These are phyloP conservation scores for Vanderwaltozyma verrucispora DNA, from an alignment of 805 yeast species.

Conservation along the genomic window DNA sequence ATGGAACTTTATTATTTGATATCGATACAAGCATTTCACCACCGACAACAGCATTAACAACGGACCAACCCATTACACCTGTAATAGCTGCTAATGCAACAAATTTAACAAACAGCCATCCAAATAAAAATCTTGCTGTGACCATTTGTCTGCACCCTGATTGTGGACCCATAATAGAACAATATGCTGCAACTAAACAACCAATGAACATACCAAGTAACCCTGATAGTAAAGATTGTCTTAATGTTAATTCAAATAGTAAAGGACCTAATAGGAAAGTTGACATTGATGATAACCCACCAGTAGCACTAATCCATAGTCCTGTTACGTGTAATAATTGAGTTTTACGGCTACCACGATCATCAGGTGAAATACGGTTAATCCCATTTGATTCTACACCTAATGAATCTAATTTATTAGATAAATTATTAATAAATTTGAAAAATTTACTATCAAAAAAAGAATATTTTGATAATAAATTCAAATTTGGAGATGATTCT, in stretches of 20 bases:
- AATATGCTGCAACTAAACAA: slow-evolving; percentile 68
- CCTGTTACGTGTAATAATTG: slow-evolving; percentile 46
- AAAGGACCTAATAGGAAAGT: slow-evolving; percentile 70
- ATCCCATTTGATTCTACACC: slow-evolving; percentile 76
- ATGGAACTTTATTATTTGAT: slow-evolving; percentile 54
- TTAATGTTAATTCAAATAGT: slow-evolving; percentile 57
- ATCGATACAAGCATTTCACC: slow-evolving; percentile 70
- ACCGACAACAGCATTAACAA: slow-evolving; percentile 80
- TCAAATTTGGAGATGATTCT: background rate
- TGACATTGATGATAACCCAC: slow-evolving; percentile 85
- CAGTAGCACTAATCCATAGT: slow-evolving; percentile 78
- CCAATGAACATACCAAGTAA: slow-evolving; percentile 57
- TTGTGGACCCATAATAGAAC: slow-evolving; percentile 80
- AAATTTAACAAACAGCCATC: slow-evolving; percentile 75
- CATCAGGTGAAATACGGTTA: slow-evolving; percentile 60
- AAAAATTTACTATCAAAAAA: background rate
- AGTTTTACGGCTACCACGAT: slow-evolving; percentile 37
- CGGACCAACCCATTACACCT: slow-evolving; percentile 89
- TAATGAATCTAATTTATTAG: slow-evolving; percentile 38
- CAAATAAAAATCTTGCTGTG: slow-evolving; percentile 67
- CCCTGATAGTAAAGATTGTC: slow-evolving; percentile 53
- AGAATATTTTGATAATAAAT: background rate
- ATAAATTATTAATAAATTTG: slow-evolving; percentile 16
- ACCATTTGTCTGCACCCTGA: slow-evolving; percentile 90
- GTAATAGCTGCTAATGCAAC: slow-evolving; percentile 61